phyloP scores from a whole-genome alignment of 371 early-diverging fungal genomes.

The Rhizomucor pusillus region DNA sequence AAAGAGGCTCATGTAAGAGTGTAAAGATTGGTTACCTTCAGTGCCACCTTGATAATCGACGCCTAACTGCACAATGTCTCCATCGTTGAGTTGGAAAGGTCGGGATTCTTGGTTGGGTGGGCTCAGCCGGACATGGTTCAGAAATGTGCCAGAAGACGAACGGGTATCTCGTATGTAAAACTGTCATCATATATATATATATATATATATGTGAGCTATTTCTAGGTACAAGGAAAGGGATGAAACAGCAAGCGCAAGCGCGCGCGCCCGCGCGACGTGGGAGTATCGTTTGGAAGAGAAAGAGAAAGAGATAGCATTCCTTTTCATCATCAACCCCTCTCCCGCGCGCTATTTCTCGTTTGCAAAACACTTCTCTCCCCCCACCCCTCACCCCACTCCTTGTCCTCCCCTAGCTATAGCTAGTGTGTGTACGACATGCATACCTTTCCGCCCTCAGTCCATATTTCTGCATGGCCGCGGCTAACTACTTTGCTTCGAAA shows the following conservation, averaged over 20 bases:
- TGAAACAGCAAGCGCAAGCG: conserved; percentile 2
- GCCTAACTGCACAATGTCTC: conserved; percentile 82
- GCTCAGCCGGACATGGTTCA: conserved; percentile 79
- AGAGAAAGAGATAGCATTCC: too few relatives aligned
- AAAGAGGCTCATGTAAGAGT: background rate
- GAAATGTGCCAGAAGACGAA: conserved; percentile 87
- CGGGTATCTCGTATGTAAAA: conserved; percentile 81
- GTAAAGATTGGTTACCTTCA: conserved; percentile 61
- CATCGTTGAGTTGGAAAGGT: conserved; percentile 71
- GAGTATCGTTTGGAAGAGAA: too few relatives aligned
- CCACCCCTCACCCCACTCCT: background rate
- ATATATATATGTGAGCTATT: too few relatives aligned
- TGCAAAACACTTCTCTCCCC: background rate
- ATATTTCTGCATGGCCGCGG: conserved; percentile 80
- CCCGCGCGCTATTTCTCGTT: background rate
- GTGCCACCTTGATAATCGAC: conserved; percentile 83
- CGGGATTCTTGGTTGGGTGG: conserved; percentile 73
- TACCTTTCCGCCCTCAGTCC: conserved; percentile 53
- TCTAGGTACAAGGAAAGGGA: conserved; percentile 8
- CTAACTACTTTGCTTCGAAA: conserved; percentile 84
- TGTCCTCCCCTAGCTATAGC: too few relatives aligned
- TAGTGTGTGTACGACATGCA: background rate
- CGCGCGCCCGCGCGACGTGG: too few relatives aligned
- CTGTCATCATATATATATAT: too few relatives aligned
- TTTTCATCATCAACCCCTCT: conserved; percentile 13